A percentile compares a stretch with the other conserved stretches of the same genome.
Evolutionary conservation across 352 stramenopile genomes (phyloP).

Genomic region (Pythium brassicae): DNA sequence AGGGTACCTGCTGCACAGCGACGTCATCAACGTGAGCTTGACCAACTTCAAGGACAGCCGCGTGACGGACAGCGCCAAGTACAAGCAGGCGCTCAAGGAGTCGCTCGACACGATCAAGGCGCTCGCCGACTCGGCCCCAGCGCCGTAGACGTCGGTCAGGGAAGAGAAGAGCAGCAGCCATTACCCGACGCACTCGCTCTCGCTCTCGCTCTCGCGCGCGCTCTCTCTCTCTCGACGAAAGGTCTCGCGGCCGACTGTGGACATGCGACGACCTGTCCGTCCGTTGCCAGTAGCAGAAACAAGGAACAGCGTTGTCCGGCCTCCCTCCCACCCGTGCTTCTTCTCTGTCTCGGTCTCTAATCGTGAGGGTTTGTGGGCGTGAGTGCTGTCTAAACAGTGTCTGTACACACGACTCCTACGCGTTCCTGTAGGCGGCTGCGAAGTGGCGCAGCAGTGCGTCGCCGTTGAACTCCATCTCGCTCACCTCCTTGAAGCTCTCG

Average conservation of each 20-base stretch:
- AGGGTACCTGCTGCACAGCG: constrained; percentile 86
- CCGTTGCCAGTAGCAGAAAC: no score
- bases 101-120: constrained; percentile 79
- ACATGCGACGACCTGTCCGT: no score
- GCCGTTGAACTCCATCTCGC: constrained; percentile 63
- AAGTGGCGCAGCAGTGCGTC: constrained; percentile 59
- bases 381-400: no score
- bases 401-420: constrained; percentile 5
- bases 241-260: no score
- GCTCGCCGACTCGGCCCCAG: constrained; percentile 47
- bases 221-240: no score
- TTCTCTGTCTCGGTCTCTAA: not conserved
- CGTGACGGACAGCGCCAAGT: constrained; percentile 62
- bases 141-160: constrained; percentile 2
- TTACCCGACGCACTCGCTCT: no score
- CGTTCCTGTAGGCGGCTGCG: constrained; percentile 39
- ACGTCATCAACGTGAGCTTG: constrained; percentile 81
- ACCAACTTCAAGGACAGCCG: constrained; percentile 83
- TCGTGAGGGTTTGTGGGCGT: not conserved
- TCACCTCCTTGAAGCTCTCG: constrained; percentile 67
- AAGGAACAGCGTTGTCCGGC: no score
- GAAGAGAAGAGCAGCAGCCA: not conserved
- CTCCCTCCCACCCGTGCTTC: no score
- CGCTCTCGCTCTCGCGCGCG: not conserved
- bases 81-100: constrained; percentile 53